Evolutionary conservation across 352 stramenopile genomes (phyloP), one percentile per base, ranked within the genome.

Genomic region (Phytophthora foliorum): DNA sequence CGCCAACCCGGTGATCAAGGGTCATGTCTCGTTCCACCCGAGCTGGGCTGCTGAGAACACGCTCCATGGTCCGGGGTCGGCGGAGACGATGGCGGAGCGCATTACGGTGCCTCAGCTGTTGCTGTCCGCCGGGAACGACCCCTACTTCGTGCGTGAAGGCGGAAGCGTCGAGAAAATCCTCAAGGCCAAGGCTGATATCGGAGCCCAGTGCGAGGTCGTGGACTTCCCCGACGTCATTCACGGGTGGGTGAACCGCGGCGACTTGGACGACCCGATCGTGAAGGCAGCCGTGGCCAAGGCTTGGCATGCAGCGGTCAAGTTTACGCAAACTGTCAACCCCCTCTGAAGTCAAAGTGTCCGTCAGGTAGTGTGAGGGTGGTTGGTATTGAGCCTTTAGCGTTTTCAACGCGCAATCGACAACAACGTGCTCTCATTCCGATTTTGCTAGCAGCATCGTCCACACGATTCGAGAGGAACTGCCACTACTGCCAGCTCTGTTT

Each of bases 201-300:
- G 51, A 21, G 39, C 60, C 45, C 50, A 63, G 48, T 67, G 67
- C 69, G 11, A 67, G 9, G 77, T 83, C 13, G 44, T 82, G 10
- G 70, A 87, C 59, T 92, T 88, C 68, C 60, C 64, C 11, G 51
- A 81, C 27, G 70, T 83, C 34, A 68, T 79, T 24, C 78, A 90
- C 45, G 77, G 78, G 44, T 92, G 80, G 80, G 80, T 89, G 48
- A 84, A 86, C 74, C 77, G 81, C 57, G 78, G 78, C 19, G 77
- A 89, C 44, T 19, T 90, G n/a, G 59, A 72, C 11, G 69, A 90
- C 57, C 31, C 71, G 14, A 62, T 52, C 7, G 48, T 77, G 16
- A 76, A 82, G 51, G 55, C 50, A 6, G 62, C 48, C n/a, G 76
- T 90, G 8, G 67, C 65, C 49, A 77, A 81, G 52, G 78, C 82